A percentile compares a stretch with the other conserved stretches of the same genome.
phyloP scores from a whole-genome alignment of 164 flowering plant genomes.

The Magnolia officinalis region DNA sequence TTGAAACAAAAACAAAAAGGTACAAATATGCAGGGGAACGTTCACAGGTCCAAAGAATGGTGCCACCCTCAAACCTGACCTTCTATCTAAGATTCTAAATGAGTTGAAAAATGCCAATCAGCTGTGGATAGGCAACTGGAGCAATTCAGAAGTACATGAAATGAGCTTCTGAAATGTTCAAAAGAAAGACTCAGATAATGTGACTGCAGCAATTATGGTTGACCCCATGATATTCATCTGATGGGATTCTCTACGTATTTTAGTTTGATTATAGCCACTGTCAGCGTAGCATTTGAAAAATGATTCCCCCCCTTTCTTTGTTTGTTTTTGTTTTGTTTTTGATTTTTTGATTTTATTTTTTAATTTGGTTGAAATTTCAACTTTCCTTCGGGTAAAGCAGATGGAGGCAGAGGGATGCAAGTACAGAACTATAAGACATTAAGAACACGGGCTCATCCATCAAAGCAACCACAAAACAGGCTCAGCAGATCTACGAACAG shows the following conservation, averaged over 20 bases:
- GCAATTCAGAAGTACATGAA: neutral
- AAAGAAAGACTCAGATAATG: neutral
- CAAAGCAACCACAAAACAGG: too few species aligned
- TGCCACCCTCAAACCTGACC: neutral
- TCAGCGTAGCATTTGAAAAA: too few species aligned
- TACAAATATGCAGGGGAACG: neutral
- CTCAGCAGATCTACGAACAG: too few species aligned
- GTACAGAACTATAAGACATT: too few species aligned
- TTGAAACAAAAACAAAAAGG: neutral
- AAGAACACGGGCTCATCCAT: too few species aligned
- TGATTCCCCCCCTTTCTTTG: too few species aligned
- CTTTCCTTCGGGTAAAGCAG: too few species aligned
- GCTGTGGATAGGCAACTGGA: neutral
- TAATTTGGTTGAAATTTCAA: too few species aligned
- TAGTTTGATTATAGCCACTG: neutral
- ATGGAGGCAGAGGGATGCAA: too few species aligned
- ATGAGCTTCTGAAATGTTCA: neutral
- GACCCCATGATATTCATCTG: neutral
- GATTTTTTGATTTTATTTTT: too few species aligned
- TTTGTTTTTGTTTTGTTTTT: too few species aligned
- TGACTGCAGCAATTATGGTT: neutral
- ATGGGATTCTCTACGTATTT: neutral
- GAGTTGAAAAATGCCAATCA: neutral
- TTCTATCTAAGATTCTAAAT: neutral
- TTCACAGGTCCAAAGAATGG: neutral